phyloP scores from a whole-genome alignment of 495 filamentous ascomycete genomes.

The Barbatosphaeria neglecta region DNA sequence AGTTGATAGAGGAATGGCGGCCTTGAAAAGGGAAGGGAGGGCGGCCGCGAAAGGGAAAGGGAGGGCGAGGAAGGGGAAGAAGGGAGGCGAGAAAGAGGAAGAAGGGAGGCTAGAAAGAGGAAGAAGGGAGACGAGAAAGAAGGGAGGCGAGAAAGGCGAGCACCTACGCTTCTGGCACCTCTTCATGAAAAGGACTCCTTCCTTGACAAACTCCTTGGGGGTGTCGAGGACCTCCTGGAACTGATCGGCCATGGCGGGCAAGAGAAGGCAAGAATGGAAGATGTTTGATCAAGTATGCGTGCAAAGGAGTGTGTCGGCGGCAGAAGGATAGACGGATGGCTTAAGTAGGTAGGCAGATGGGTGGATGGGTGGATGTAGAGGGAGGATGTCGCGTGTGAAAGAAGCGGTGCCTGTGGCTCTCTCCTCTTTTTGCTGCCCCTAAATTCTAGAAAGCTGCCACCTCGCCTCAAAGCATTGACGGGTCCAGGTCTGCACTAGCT shows the following conservation, averaged over 20 bases:
- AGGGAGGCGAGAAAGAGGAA: no score
- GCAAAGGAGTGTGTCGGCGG: background rate
- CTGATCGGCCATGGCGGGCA: constrained; percentile 62
- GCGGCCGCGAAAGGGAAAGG: no score
- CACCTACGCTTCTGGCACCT: constrained; percentile 71
- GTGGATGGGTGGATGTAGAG: background rate
- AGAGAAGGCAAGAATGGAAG: no score
- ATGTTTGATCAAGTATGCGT: no score
- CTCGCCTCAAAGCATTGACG: background rate
- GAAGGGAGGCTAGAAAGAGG: background rate
- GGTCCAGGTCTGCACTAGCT: background rate
- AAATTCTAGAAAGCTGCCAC: background rate
- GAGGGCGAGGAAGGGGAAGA: no score
- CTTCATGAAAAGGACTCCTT: constrained; percentile 73
- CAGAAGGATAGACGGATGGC: no score
- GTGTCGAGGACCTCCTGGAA: constrained; percentile 71
- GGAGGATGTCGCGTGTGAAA: background rate
- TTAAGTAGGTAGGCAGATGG: background rate
- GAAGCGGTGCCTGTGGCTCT: no score
- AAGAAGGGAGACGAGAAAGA: background rate
- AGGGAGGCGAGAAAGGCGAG: background rate
- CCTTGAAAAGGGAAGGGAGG: no score
- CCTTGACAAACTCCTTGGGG: constrained; percentile 70
- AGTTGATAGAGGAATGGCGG: no score
- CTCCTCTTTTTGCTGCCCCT: background rate